Evolutionary conservation across 306 rosid genomes (phyloP), one percentile per base, ranked within the genome.

Genomic region (Cucumis melo): DNA sequence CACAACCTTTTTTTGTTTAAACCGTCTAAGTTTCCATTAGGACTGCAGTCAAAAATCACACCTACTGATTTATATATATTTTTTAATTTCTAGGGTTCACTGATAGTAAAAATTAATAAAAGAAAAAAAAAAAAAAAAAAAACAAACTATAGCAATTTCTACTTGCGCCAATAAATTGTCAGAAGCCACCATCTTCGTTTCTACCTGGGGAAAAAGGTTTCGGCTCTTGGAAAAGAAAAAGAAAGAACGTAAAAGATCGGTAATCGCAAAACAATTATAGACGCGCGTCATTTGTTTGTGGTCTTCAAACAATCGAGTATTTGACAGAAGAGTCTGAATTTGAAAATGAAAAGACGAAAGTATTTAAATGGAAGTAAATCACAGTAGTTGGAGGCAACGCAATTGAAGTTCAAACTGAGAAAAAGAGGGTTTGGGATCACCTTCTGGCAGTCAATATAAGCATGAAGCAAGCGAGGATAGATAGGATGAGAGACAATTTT

Each of bases 401-500:
- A 27, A 61, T 16, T 16, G 36, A 32, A 32, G 3, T 2, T 32
- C 2, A 50, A 50, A 13, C 5, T 5, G 12, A 46, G 53, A 50
- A 50, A 50, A 4, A 50, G 55, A 50, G 1, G 55, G 55, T 16
- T 16, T 51, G 6, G 56, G 56, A 68, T 84, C 82, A 91, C 99
- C 95, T 94, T 92, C 82, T 92, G 95, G 80, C 97, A 94, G 41
- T 91, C 97, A 85, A 94, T 87, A 82, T 91, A 92, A 44, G 99
- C 95, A 74, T 89, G 88, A 58, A 94, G 89, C 75, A 94, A 89
- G 67, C 91, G 93, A 79, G 93, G 95, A 77, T 92, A 92, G 68
- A 79, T 75, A 76, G 97, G 99, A 55, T 94, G 99, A 24, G 95
- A 86, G 7, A 94, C 87, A 77, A 94, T 90, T 89, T 82, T 87